Evolutionary conservation across 2,329 filamentous ascomycete species (phyloP).

Genomic region (Colletotrichum sp.): DNA sequence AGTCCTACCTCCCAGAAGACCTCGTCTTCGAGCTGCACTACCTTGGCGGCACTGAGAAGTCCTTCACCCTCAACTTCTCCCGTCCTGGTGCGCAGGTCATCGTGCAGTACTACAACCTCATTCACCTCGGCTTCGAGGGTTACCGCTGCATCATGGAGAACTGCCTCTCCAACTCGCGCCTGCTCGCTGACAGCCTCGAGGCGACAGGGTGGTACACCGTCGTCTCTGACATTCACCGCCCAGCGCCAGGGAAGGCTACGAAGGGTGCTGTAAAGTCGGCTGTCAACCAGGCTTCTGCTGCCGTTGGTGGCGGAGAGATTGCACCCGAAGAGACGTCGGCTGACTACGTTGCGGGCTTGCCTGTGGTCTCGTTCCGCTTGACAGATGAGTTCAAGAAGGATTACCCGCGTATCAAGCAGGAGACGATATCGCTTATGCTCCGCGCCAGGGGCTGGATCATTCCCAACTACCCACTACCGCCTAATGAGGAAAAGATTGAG

Average conservation of each 20-base stretch:
- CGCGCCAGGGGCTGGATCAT: conserved; percentile 74
- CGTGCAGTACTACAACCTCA: conserved; percentile 75
- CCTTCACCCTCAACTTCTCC: conserved; percentile 76
- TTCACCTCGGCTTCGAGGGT: conserved; percentile 71
- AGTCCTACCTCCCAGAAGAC: conserved; percentile 68
- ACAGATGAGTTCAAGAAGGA: conserved; percentile 64
- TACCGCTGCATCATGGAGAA: conserved; percentile 72
- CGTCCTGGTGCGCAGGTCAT: conserved; percentile 73
- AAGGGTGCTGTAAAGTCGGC: background rate
- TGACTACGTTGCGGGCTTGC: conserved; percentile 68
- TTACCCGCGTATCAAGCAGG: conserved; percentile 69
- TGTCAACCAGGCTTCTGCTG: conserved; percentile 38
- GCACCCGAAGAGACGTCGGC: conserved; percentile 49
- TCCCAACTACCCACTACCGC: conserved; percentile 72
- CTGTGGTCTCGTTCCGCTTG: conserved; percentile 72
- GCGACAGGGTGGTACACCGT: conserved; percentile 70
- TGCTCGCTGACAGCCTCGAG: conserved; percentile 68
- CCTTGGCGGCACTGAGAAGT: conserved; percentile 71
- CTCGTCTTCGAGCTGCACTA: conserved; percentile 75
- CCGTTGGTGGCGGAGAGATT: conserved; percentile 39
- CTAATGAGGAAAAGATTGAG: conserved; percentile 64
- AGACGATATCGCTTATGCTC: conserved; percentile 64
- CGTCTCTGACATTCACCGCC: conserved; percentile 69
- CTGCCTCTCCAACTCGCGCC: conserved; percentile 66
- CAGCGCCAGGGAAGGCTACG: conserved; percentile 40